These are phyloP conservation scores for Rachicladosporium sp. DNA, from an alignment of 2,329 filamentous ascomycete species.

Conservation along the genomic window DNA sequence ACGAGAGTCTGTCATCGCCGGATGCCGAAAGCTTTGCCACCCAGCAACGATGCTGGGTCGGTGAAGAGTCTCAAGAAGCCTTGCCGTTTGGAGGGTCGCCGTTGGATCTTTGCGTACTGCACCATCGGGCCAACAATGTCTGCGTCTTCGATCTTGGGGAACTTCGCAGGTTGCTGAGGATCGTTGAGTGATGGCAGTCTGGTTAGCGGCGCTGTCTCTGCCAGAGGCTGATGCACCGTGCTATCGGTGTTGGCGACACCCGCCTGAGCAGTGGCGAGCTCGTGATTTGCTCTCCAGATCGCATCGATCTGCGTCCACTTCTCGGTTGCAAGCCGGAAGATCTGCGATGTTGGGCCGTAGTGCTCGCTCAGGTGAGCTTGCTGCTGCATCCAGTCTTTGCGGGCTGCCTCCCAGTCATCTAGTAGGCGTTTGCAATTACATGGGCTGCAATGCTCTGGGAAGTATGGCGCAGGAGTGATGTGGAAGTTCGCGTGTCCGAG, in stretches of 20 bases:
- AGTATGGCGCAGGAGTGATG: slow-evolving; percentile 71
- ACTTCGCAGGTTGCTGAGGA: slow-evolving; percentile 60
- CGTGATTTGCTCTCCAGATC: slow-evolving; percentile 60
- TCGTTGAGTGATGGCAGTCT: slow-evolving; percentile 59
- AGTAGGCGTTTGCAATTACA: slow-evolving; percentile 54
- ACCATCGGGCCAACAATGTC: slow-evolving; percentile 92
- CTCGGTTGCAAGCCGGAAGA: slow-evolving; percentile 69
- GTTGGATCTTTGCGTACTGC: slow-evolving; percentile 27
- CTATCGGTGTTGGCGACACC: slow-evolving; percentile 25
- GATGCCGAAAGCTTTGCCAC: slow-evolving; percentile 11
- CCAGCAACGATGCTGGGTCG: slow-evolving; percentile 17
- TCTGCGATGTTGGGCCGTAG: slow-evolving; percentile 80
- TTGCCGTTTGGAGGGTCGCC: slow-evolving; percentile 16
- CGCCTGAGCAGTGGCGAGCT: slow-evolving; percentile 38
- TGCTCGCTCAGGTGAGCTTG: slow-evolving; percentile 79
- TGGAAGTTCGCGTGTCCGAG: slow-evolving; percentile 91
- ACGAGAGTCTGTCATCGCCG: slow-evolving; percentile 6
- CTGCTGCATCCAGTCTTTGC: slow-evolving; percentile 80
- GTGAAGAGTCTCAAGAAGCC: slow-evolving; percentile 24
- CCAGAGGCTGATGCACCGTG: slow-evolving; percentile 27
- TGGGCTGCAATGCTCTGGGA: slow-evolving; percentile 47
- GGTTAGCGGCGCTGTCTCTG: slow-evolving; percentile 43
- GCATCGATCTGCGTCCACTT: slow-evolving; percentile 78
- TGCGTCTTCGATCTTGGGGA: slow-evolving; percentile 74
- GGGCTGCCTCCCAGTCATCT: slow-evolving; percentile 69